phyloP scores from a whole-genome alignment of 2,329 filamentous ascomycete genomes.

The Apiospora phragmitis region DNA sequence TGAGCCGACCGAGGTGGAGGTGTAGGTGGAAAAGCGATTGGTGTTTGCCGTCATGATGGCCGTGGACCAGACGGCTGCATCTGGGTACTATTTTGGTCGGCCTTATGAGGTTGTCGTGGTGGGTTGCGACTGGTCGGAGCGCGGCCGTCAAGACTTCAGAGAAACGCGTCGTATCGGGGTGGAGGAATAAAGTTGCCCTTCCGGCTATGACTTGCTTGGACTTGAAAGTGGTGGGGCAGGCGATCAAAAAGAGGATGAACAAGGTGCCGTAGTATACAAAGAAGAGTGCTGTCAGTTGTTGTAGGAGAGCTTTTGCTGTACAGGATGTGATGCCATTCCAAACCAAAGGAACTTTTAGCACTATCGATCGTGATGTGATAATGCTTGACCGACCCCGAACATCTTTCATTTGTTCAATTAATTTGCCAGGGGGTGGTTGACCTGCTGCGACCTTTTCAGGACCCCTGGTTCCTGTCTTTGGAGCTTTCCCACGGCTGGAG shows the following conservation, averaged over 20 bases:
- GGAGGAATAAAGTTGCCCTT: constrained; percentile 7
- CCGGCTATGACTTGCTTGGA: neutral
- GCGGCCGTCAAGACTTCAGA: neutral
- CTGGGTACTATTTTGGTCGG: neutral
- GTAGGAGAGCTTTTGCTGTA: neutral
- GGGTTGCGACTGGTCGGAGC: constrained; percentile 2
- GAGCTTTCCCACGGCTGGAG: neutral
- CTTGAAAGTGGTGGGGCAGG: neutral
- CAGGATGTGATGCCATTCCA: neutral
- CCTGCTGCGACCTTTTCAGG: neutral
- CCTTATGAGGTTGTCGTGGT: neutral
- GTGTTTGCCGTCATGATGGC: constrained; percentile 50
- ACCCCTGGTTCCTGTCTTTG: neutral
- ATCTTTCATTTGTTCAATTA: neutral
- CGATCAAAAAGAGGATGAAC: neutral
- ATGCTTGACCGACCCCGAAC: neutral
- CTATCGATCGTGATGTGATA: neutral
- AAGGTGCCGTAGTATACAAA: neutral
- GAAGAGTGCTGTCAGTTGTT: neutral
- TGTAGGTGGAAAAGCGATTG: constrained; percentile 61
- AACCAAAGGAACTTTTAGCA: neutral
- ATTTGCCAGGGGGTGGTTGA: constrained; percentile 3
- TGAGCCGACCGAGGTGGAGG: constrained; percentile 47
- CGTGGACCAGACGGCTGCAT: constrained; percentile 11
- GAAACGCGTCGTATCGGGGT: neutral